These are phyloP conservation scores for Discostella stelligeroides DNA, from an alignment of 108 stramenopile species.

Conservation along the genomic window DNA sequence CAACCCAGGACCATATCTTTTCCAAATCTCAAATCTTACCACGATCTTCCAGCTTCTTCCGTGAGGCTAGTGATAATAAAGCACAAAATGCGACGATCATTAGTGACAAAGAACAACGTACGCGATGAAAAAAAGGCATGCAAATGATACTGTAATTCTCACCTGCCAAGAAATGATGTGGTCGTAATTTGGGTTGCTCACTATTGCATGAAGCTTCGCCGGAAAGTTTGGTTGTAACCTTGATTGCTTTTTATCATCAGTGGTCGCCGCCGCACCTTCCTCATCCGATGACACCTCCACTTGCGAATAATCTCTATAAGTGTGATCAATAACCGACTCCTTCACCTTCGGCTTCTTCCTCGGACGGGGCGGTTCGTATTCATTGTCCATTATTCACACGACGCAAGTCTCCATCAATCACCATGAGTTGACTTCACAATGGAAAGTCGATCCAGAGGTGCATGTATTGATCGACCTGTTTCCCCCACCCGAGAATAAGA, in stretches of 20 bases:
- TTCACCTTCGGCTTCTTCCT: slow-evolving; percentile 22
- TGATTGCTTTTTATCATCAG: slow-evolving; percentile 20
- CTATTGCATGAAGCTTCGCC: slow-evolving; percentile 60
- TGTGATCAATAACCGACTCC: slow-evolving; percentile 26
- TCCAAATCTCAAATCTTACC: slow-evolving; percentile 15
- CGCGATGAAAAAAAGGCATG: not conserved
- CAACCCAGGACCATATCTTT: too few species aligned
- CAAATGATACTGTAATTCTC: not conserved
- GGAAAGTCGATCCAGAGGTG: not conserved
- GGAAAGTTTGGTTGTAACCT: slow-evolving; percentile 41
- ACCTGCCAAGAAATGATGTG: slow-evolving; percentile 60
- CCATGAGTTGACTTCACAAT: not conserved
- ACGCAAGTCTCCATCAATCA: not conserved
- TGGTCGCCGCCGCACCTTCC: not conserved
- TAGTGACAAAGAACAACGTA: not conserved
- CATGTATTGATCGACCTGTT: not conserved
- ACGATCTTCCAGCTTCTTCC: slow-evolving; percentile 30
- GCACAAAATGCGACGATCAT: not conserved
- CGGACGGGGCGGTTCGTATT: slow-evolving; percentile 23
- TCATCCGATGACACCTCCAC: not conserved
- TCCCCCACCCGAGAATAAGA: not conserved
- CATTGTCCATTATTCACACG: slow-evolving; percentile 17
- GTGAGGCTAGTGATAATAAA: slow-evolving; percentile 8
- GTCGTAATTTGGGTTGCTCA: slow-evolving; percentile 55
- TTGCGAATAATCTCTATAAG: slow-evolving; percentile 33